Evolutionary conservation across 192 early-diverging fungal species (phyloP), one percentile per base, ranked within the genome.

Genomic region (Linnemannia exigua): DNA sequence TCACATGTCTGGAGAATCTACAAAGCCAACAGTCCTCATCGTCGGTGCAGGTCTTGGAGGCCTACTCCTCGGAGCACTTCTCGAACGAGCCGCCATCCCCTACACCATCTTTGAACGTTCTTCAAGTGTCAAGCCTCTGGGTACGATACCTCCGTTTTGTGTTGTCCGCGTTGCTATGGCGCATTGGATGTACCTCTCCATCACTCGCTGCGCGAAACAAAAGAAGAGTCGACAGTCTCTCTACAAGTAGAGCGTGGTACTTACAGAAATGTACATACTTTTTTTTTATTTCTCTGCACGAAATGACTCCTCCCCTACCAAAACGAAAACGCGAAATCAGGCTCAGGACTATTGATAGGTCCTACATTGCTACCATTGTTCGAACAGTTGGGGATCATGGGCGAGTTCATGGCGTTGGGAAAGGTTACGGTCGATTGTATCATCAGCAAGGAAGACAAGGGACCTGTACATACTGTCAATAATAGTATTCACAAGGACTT

Each of bases 381-480:
- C 31, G 48, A 79, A n/a, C 77, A 79, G 46, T 12, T 79, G 19
- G 77, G 70, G 1, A 54, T 79, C 51, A 58, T 31, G 33, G 51
- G 61, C 8, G 77, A 79, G 37, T 79, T 79, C 47, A 6, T 67
- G 2, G 12, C 58, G 1, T 20, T 76, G 5, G 58, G 48, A 9
- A 76, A 67, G 61, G n/a, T 22, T 1, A 63, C 58, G 2, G 28
- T 25, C 12, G 58, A 63, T 8, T 31, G 28, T 63, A 63, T 63
- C 58, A 63, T 63, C 12, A 63, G 58, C 14, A n/a, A 25, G 0
- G 58, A 63, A 25, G 28, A 63, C 11, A 25, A 25, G 12, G 58
- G 58, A 63, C 58, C 58, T 33, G 25, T 63, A 15, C 12, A 47
- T n/a, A 41, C 41, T 16, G 51, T 31, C 28, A n/a, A 41, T 11